phyloP scores from a whole-genome alignment of 106 monocot genomes.

The Gastrodia elata region DNA sequence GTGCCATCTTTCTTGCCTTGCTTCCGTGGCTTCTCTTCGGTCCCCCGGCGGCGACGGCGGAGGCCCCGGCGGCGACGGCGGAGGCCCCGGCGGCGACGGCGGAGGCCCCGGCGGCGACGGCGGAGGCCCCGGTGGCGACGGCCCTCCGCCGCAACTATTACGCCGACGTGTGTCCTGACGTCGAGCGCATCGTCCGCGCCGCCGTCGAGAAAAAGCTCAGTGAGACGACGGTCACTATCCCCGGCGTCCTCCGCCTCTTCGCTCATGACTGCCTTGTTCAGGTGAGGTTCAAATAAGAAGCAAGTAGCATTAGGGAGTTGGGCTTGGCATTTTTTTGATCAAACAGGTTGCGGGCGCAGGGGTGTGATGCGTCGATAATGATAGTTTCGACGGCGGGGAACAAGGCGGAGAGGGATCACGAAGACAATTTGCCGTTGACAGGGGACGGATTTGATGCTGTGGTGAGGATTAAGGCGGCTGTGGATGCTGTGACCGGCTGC shows the following conservation, averaged over 20 bases:
- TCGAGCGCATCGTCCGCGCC: constrained; percentile 32
- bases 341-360: constrained; percentile 17
- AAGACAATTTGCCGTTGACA: constrained; percentile 47
- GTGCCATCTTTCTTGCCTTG: too few species aligned
- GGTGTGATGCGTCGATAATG: constrained; percentile 55
- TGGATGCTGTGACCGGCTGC: constrained; percentile 46
- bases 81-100: too few species aligned
- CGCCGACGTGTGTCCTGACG: constrained; percentile 35
- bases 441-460: constrained; percentile 74
- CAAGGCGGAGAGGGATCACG: constrained; percentile 48
- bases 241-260: constrained; percentile 49
- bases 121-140: too few species aligned
- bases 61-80: too few species aligned
- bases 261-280: constrained; percentile 45
- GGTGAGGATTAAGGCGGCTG: constrained; percentile 51
- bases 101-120: too few species aligned
- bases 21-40: too few species aligned
- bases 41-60: too few species aligned
- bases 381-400: constrained; percentile 26
- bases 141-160: constrained; percentile 46
- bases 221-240: constrained; percentile 41
- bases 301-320: too few species aligned
- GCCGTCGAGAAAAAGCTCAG: constrained; percentile 23
- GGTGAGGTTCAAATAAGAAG: background rate
- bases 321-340: too few species aligned